phyloP scores from a whole-genome alignment of 2,329 filamentous ascomycete genomes.

The Aspergillus unguis region DNA sequence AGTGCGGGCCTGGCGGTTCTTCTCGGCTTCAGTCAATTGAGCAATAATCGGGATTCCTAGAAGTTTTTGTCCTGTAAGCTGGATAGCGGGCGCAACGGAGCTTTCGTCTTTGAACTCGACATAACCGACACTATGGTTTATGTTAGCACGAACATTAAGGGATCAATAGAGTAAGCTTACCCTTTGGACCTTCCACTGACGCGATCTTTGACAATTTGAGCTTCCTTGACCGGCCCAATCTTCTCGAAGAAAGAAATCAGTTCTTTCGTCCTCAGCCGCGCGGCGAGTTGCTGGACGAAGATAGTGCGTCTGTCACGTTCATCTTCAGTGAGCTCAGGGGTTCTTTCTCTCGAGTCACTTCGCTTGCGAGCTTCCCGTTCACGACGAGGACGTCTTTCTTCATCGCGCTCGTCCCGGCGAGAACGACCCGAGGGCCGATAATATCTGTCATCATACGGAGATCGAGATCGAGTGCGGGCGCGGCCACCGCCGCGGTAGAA shows the following conservation, averaged over 20 bases:
- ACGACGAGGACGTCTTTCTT: conserved; percentile 51
- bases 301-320: conserved; percentile 95
- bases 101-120: conserved; percentile 98
- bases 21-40: conserved; percentile 97
- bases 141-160: not conserved
- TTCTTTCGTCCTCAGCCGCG: conserved; percentile 86
- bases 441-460: conserved; percentile 60
- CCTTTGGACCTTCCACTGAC: conserved; percentile 97
- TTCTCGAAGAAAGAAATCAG: conserved; percentile 94
- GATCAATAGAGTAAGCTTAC: conserved; percentile 52
- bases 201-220: conserved; percentile 96
- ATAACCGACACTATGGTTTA: conserved; percentile 78
- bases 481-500: conserved; percentile 66
- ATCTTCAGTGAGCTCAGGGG: conserved; percentile 78
- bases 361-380: conserved; percentile 47
- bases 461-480: conserved; percentile 68
- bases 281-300: conserved; percentile 97
- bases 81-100: conserved; percentile 86
- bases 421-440: conserved; percentile 52
- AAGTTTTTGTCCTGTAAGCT: conserved; percentile 98
- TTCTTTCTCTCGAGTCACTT: conserved; percentile 46
- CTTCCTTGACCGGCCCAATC: conserved; percentile 90
- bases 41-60: conserved; percentile 98
- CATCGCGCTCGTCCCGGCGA: conserved; percentile 48
- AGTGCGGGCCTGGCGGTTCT: conserved; percentile 92